Conservation (phyloP, 345 rosid species). For the Populus nigra region DNA sequence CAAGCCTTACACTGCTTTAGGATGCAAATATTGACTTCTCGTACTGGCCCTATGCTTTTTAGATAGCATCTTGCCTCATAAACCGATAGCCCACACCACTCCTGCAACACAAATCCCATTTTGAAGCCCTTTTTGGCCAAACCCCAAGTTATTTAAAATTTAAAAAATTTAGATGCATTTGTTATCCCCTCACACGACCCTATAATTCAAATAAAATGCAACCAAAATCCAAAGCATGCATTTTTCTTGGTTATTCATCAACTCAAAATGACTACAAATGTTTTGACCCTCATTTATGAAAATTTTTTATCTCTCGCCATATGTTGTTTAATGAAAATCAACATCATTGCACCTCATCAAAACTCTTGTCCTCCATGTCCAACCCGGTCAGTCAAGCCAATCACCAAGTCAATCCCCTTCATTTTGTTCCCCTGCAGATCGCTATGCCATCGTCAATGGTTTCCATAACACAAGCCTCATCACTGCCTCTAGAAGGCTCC, state of each 20-base stretch:
- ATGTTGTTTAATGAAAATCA: background rate
- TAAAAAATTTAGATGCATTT: background rate
- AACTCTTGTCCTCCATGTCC: no score
- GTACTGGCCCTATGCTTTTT: background rate
- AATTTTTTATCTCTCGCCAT: background rate
- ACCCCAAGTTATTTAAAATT: no score
- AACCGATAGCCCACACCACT: background rate
- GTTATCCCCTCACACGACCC: background rate
- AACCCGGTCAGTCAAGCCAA: no score
- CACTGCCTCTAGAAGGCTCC: no score
- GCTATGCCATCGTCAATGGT: no score
- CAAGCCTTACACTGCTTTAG: fast-evolving
- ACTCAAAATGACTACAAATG: background rate
- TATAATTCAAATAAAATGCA: no score
- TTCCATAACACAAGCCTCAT: no score
- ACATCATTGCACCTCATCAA: no score
- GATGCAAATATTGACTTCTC: background rate
- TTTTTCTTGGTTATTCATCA: background rate
- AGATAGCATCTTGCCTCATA: background rate
- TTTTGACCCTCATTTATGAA: background rate
- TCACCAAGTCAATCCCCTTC: no score
- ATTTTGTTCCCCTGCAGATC: no score
- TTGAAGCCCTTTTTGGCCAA: no score
- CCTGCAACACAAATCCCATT: fast-evolving
- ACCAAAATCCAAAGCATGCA: background rate